Conservation (phyloP, 352 stramenopile genomes). For the Phytopythium vexans region DNA sequence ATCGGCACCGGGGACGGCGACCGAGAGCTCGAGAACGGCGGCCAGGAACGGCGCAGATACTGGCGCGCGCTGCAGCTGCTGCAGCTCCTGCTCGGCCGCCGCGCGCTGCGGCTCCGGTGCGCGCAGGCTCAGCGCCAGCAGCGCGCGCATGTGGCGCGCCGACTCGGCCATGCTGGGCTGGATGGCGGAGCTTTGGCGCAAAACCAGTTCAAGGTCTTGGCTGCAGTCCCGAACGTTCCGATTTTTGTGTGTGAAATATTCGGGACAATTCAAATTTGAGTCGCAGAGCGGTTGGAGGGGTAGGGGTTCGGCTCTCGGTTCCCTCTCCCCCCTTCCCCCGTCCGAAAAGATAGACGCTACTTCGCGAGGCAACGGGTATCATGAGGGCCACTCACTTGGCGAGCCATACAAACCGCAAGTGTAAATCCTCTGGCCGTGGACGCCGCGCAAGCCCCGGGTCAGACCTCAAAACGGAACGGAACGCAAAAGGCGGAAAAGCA, state of each 20-base stretch:
- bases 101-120: conserved; percentile 34
- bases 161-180: conserved; percentile 14
- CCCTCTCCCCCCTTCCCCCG: neutral
- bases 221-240: conserved; percentile 1
- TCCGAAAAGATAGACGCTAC: neutral
- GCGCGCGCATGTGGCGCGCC: conserved; percentile 34
- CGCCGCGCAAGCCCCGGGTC: neutral
- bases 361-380: conserved; percentile 3
- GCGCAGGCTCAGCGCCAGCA: conserved; percentile 48
- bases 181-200: too few relatives aligned
- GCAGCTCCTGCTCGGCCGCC: conserved; percentile 51
- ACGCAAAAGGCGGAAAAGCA: conserved; percentile 8
- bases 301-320: neutral
- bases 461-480: conserved; percentile 9
- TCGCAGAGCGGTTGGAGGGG: neutral
- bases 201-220: too few relatives aligned
- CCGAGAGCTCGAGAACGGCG: conserved; percentile 39
- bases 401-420: conserved; percentile 74
- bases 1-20: conserved; percentile 31
- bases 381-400: conserved; percentile 46
- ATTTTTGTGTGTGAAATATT: neutral
- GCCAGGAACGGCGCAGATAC: conserved; percentile 35
- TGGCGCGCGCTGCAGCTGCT: conserved; percentile 36
- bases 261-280: conserved; percentile 2
- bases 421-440: conserved; percentile 7